Evolutionary conservation across 2,329 filamentous ascomycete genomes (phyloP), one percentile per base, ranked within the genome.

Genomic region (Penicillium sp.): DNA sequence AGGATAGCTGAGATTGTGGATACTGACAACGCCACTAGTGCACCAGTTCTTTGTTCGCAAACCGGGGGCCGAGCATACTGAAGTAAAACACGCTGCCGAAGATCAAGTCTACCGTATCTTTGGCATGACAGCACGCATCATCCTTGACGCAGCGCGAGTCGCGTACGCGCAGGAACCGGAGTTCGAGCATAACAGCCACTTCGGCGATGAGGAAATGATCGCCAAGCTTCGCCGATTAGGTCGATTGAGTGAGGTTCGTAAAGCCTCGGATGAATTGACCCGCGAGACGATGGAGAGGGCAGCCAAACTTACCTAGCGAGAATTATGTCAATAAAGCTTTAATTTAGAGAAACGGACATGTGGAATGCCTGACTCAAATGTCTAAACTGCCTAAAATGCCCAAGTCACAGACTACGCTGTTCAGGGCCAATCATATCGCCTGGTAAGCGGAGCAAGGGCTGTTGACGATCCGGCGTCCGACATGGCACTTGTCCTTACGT

Each of bases 41-140:
- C 93, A 97, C 74, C 92, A 93, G 74, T 97, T 97, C 75, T 89
- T 90, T 75, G 91, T 97, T 26, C 92, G 90, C 34, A 56, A 70
- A 74, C 32, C 13, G 32, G 32, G 32, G 10, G 32, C 32, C 11
- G 13, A 34, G 14, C 13, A 10, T 13, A n/a, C n/a, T n/a, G 32
- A 34, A 23, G 23, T 23, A 10, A 68, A 73, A 4, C 77, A 78
- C 2, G n/a, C n/a, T n/a, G n/a, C n/a, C n/a, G 67, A 71, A 9
- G 61, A 80, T 41, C 76, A 76, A 39, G 79, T 88, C 35, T 96
- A 94, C 74, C 86, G 89, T 62, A 91, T 97, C 4, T 97, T 92
- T 83, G 93, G 93, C 14, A 93, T 97, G 90, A 97, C 93, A 49
- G 93, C 91, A 2, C 80, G 91, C 48, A 93, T 97, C 51, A 72